phyloP scores from a whole-genome alignment of 192 early-diverging fungal genomes.

The Gigaspora rosea region DNA sequence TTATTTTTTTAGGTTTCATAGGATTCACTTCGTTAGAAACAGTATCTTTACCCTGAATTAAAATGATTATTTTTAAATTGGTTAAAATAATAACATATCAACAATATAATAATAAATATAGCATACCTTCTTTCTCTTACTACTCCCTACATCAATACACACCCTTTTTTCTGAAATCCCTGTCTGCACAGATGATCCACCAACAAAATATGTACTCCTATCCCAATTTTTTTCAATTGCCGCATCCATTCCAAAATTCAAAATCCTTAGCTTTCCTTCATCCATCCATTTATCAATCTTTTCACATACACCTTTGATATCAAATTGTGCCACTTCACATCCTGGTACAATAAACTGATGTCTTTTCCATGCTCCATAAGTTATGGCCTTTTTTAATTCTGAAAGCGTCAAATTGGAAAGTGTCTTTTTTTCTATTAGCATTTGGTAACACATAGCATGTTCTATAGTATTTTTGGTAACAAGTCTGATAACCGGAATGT shows the following conservation, averaged over 20 bases:
- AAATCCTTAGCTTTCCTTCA: background rate
- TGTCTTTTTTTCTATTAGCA: background rate
- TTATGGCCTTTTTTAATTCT: background rate
- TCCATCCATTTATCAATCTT: background rate
- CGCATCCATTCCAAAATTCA: constrained; percentile 2
- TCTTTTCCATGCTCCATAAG: constrained; percentile 3
- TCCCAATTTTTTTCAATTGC: background rate
- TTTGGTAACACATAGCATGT: constrained; percentile 15
- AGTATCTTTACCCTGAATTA: no score
- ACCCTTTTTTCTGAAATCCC: background rate
- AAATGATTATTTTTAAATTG: no score
- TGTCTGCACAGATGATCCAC: background rate
- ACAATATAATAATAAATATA: background rate
- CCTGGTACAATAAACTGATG: background rate
- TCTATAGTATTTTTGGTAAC: constrained; percentile 5
- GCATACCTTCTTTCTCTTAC: background rate
- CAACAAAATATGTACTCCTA: background rate
- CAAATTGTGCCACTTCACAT: constrained; percentile 1
- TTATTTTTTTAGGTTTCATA: no score
- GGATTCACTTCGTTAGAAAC: no score
- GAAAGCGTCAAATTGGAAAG: background rate
- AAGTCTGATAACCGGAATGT: constrained; percentile 10
- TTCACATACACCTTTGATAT: background rate
- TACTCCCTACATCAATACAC: background rate
- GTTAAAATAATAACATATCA: background rate